A percentile compares a stretch with the other conserved stretches of the same genome.
Conservation (phyloP, 106 monocot species). For the Vanilla planifolia region DNA sequence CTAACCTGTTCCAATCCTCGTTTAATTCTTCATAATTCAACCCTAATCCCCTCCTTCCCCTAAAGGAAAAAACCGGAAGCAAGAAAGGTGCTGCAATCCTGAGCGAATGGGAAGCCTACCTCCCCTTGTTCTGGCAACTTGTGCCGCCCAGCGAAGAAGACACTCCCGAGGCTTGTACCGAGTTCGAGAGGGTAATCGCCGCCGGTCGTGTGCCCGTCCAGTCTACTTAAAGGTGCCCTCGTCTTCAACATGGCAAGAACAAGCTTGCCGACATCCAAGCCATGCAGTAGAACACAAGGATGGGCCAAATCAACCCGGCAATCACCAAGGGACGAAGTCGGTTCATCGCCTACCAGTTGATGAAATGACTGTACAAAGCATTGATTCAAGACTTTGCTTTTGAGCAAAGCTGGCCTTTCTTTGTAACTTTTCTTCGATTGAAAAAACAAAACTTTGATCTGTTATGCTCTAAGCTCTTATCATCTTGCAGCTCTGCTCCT, state of each 20-base stretch:
- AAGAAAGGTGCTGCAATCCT: constrained; percentile 64
- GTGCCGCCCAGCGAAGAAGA: constrained; percentile 99
- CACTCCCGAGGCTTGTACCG: constrained; percentile 82
- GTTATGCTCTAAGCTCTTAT: too few relatives aligned
- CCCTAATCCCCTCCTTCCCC: neutral
- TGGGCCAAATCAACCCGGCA: too few relatives aligned
- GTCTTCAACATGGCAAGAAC: too few relatives aligned
- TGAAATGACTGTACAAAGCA: too few relatives aligned
- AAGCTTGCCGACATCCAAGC: too few relatives aligned
- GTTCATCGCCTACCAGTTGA: too few relatives aligned
- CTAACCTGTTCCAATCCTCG: neutral
- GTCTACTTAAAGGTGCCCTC: constrained; percentile 55
- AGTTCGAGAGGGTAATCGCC: constrained; percentile 59
- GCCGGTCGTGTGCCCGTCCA: constrained; percentile 39
- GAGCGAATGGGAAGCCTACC: constrained; percentile 90
- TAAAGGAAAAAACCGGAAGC: constrained; percentile 96
- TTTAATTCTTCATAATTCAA: neutral
- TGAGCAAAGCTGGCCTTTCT: too few relatives aligned
- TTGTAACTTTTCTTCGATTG: too few relatives aligned
- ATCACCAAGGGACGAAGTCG: too few relatives aligned
- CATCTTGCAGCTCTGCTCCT: too few relatives aligned
- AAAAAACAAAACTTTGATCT: too few relatives aligned
- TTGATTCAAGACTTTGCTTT: too few relatives aligned
- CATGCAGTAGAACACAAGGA: neutral
- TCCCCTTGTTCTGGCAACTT: constrained; percentile 93